These are phyloP conservation scores for Cryomyces minteri DNA, from an alignment of 495 filamentous ascomycete species.

Conservation along the genomic window DNA sequence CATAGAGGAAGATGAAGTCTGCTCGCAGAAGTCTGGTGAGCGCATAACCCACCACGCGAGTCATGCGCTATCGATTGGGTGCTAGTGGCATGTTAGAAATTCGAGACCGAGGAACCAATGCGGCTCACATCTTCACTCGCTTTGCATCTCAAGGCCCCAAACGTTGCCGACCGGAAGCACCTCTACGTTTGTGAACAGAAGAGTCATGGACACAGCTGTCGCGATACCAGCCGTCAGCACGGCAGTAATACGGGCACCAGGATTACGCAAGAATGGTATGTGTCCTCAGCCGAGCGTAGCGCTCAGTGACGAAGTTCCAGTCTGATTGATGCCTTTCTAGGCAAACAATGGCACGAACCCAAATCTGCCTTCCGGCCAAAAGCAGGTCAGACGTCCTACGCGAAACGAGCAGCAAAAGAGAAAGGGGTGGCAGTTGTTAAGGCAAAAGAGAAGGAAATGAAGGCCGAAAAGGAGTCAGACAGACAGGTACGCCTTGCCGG, in stretches of 20 bases:
- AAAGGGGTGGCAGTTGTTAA: conserved; percentile 54
- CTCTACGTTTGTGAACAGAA: too few relatives aligned
- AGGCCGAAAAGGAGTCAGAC: conserved; percentile 81
- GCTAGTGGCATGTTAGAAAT: too few relatives aligned
- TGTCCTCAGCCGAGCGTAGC: too few relatives aligned
- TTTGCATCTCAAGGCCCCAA: too few relatives aligned
- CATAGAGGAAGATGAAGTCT: too few relatives aligned
- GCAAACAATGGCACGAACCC: conserved; percentile 80
- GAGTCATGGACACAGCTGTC: too few relatives aligned
- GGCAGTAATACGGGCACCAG: conserved; percentile 12
- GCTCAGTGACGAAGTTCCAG: background rate
- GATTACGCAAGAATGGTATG: conserved; percentile 50
- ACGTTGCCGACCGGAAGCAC: too few relatives aligned
- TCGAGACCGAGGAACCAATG: too few relatives aligned
- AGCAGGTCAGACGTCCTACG: conserved; percentile 57
- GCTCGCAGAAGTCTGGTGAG: too few relatives aligned
- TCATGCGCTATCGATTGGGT: too few relatives aligned
- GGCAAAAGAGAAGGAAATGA: conserved; percentile 84
- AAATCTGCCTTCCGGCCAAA: conserved; percentile 78
- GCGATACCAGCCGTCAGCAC: background rate
- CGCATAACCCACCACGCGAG: too few relatives aligned
- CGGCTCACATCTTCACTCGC: too few relatives aligned
- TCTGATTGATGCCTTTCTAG: conserved; percentile 23
- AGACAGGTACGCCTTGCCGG: conserved; percentile 40
- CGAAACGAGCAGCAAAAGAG: conserved; percentile 47